phyloP scores from a whole-genome alignment of 75 land plant genomes.

The Picea sitchensis region DNA sequence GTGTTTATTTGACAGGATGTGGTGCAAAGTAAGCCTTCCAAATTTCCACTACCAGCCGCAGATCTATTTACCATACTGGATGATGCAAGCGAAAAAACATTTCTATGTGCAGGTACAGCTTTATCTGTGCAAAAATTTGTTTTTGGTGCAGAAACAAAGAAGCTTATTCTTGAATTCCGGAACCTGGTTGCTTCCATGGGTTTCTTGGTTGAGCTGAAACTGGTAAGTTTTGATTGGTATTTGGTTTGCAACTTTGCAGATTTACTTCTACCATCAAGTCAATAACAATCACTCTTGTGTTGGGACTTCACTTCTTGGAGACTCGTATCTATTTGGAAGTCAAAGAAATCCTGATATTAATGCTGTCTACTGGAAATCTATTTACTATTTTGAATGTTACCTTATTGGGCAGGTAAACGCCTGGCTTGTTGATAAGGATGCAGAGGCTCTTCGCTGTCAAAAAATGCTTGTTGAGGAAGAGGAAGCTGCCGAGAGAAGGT shows the following conservation, averaged over 20 bases:
- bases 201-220: constrained; percentile 65
- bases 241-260: background rate
- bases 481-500: constrained; percentile 90
- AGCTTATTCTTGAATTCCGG: constrained; percentile 66
- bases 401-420: constrained; percentile 63
- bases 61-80: constrained; percentile 74
- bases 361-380: background rate
- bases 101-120: constrained; percentile 67
- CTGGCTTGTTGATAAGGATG: constrained; percentile 88
- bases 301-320: background rate
- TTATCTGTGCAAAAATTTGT: constrained; percentile 62
- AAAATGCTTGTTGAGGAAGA: constrained; percentile 89
- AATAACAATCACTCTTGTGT: background rate
- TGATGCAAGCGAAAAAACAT: constrained; percentile 92
- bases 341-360: background rate
- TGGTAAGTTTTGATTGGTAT: constrained; percentile 43
- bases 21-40: constrained; percentile 47
- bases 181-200: constrained; percentile 77
- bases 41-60: constrained; percentile 51
- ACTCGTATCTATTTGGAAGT: background rate
- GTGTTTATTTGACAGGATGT: constrained; percentile 54
- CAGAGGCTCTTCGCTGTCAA: constrained; percentile 80
- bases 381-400: background rate
- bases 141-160: constrained; percentile 76
- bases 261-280: background rate